Evolutionary conservation across 2,329 filamentous ascomycete genomes (phyloP).

Genomic region (Botrytis tulipae): DNA sequence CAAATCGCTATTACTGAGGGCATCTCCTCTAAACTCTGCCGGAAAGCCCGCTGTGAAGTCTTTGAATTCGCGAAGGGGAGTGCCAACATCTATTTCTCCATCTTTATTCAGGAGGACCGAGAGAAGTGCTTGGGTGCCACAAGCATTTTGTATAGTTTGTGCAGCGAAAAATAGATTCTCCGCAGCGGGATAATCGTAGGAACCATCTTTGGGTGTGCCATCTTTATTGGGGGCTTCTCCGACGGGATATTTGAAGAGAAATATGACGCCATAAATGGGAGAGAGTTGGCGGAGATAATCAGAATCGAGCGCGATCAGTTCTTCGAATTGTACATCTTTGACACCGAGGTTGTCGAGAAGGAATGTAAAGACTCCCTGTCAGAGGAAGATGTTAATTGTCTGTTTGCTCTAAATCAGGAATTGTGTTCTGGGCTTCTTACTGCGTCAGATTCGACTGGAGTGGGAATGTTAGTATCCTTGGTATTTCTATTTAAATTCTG

Average conservation of each 20-base stretch:
- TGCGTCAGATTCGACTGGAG: conserved; percentile 83
- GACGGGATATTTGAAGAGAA: conserved; percentile 95
- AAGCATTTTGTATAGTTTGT: conserved; percentile 98
- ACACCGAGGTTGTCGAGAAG: conserved; percentile 91
- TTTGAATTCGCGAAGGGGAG: conserved; percentile 63
- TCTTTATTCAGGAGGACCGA: conserved; percentile 88
- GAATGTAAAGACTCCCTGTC: conserved; percentile 89
- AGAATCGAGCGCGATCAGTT: conserved; percentile 85
- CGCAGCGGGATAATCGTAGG: conserved; percentile 72
- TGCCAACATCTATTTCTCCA: conserved; percentile 58
- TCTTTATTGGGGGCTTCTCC: conserved; percentile 59
- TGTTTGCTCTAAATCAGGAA: neutral
- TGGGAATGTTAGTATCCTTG: conserved; percentile 23
- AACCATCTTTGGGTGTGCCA: conserved; percentile 70
- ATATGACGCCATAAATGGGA: conserved; percentile 92
- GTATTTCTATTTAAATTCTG: conserved; percentile 25
- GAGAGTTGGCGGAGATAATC: conserved; percentile 68
- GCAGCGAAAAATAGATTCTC: conserved; percentile 88
- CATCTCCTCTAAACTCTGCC: conserved; percentile 64
- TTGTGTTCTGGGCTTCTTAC: conserved; percentile 50
- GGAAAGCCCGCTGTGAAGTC: conserved; percentile 70
- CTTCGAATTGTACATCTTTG: conserved; percentile 93
- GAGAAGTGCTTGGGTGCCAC: conserved; percentile 91
- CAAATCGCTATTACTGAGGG: conserved; percentile 62
- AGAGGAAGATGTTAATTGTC: conserved; percentile 27